These are phyloP conservation scores for Acaromyces ingoldii DNA, from an alignment of 1,284 basidiomycete genomes.

Conservation along the genomic window DNA sequence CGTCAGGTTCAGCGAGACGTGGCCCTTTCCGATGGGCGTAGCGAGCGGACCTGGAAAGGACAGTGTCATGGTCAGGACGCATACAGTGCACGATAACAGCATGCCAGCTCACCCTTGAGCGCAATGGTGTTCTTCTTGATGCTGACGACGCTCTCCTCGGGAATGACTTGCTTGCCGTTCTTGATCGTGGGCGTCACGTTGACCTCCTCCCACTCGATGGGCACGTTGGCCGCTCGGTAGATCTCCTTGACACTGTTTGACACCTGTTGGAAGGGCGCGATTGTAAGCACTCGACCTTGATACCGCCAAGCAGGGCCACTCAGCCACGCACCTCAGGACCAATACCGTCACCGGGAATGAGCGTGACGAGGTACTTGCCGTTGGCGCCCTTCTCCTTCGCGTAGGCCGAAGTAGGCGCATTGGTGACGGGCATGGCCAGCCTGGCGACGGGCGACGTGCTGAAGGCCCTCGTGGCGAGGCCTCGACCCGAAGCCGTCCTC, in stretches of 20 bases:
- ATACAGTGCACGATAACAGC: background rate
- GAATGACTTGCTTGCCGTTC: constrained; percentile 94
- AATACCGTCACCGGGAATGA: constrained; percentile 79
- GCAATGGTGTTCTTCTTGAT: constrained; percentile 97
- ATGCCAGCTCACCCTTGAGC: constrained; percentile 69
- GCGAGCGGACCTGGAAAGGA: constrained; percentile 29
- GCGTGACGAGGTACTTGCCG: constrained; percentile 88
- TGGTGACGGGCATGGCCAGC: constrained; percentile 37
- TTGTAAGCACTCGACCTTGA: background rate
- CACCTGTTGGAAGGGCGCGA: no score
- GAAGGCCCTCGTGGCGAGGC: constrained; percentile 26
- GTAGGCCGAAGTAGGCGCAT: constrained; percentile 45
- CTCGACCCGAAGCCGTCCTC: background rate
- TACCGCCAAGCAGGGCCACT: constrained; percentile 20
- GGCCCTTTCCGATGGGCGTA: constrained; percentile 88
- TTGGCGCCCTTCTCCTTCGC: constrained; percentile 46
- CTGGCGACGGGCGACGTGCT: constrained; percentile 18
- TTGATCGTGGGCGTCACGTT: constrained; percentile 82
- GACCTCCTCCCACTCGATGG: constrained; percentile 84
- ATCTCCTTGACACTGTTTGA: constrained; percentile 75
- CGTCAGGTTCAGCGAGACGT: constrained; percentile 96
- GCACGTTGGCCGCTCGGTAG: constrained; percentile 69
- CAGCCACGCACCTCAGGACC: background rate
- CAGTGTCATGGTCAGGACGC: background rate
- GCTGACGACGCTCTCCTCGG: constrained; percentile 80